phyloP scores from a whole-genome alignment of 805 yeast species.

The Nakazawaea anatomiae region DNA sequence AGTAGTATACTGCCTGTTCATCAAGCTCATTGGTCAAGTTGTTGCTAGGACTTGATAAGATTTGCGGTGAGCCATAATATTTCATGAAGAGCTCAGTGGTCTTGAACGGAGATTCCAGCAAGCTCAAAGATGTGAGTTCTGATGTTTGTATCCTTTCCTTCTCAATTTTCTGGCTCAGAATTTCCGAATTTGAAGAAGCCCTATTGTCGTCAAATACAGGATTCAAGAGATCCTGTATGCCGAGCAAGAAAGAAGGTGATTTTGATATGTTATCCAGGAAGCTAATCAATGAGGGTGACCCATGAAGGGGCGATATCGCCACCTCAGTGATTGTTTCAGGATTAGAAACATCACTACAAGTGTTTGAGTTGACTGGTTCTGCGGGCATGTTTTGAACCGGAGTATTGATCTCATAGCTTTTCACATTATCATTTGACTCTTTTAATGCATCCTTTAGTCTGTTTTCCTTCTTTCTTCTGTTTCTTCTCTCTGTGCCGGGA shows the following conservation, averaged over 20 bases:
- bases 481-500: constrained; percentile 8
- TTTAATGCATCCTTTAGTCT: not conserved
- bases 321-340: constrained; percentile 10
- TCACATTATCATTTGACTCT: not conserved
- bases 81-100: constrained; percentile 15
- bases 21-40: constrained; percentile 28
- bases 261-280: not conserved
- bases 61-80: constrained; percentile 19
- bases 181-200: too few species aligned
- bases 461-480: constrained; percentile 12
- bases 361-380: not conserved
- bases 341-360: not conserved
- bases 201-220: not conserved
- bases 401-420: constrained; percentile 13
- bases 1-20: constrained; percentile 35
- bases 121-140: not conserved
- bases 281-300: constrained; percentile 5
- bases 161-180: not conserved
- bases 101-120: constrained; percentile 3
- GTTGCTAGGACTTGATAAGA: constrained; percentile 19
- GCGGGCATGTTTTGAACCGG: not conserved
- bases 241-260: not conserved
- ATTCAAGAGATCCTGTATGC: not conserved
- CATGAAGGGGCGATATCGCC: not conserved
- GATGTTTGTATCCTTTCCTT: not conserved